Percentiles rank a stretch among this genome's conserved stretches.
phyloP scores from a whole-genome alignment of 768 basidiomycete species.

The Pulveroboletus frians region DNA sequence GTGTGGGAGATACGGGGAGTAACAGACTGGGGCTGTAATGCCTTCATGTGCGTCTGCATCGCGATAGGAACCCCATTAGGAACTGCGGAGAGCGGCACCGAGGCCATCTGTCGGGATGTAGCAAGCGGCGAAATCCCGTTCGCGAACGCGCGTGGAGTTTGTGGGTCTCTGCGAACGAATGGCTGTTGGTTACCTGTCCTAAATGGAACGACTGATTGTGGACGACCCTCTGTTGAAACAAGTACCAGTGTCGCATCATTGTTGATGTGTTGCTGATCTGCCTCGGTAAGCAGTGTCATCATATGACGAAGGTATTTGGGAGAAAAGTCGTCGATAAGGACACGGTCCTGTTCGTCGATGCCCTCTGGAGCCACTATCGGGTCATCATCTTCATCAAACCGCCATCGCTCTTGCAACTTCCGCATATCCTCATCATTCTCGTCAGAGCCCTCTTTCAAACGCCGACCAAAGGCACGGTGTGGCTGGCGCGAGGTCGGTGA shows the following conservation, averaged over 20 bases:
- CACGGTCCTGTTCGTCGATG: conserved; percentile 61
- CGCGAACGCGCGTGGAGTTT: conserved; percentile 17
- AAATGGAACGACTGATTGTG: conserved; percentile 47
- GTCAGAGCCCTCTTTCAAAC: conserved; percentile 25
- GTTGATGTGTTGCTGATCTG: conserved; percentile 45
- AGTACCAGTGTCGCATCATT: conserved; percentile 49
- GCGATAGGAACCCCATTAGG: conserved; percentile 52
- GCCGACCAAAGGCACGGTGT: conserved; percentile 12
- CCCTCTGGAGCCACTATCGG: conserved; percentile 53
- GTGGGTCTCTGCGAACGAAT: conserved; percentile 23
- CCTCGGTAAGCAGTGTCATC: conserved; percentile 53
- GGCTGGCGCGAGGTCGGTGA: conserved; percentile 5
- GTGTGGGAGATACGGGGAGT: conserved; percentile 55
- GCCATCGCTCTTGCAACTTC: conserved; percentile 56
- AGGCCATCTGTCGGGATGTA: conserved; percentile 18
- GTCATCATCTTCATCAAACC: conserved; percentile 61
- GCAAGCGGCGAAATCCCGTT: conserved; percentile 26
- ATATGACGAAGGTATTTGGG: conserved; percentile 51
- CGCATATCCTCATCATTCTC: conserved; percentile 37
- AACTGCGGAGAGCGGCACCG: conserved; percentile 22
- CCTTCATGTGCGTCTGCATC: conserved; percentile 55
- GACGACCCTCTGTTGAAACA: conserved; percentile 44
- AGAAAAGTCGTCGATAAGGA: conserved; percentile 68
- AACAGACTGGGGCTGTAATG: conserved; percentile 48
- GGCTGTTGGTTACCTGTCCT: conserved; percentile 30